Conservation (phyloP, 345 rosid genomes). For the Laguncularia racemosa region DNA sequence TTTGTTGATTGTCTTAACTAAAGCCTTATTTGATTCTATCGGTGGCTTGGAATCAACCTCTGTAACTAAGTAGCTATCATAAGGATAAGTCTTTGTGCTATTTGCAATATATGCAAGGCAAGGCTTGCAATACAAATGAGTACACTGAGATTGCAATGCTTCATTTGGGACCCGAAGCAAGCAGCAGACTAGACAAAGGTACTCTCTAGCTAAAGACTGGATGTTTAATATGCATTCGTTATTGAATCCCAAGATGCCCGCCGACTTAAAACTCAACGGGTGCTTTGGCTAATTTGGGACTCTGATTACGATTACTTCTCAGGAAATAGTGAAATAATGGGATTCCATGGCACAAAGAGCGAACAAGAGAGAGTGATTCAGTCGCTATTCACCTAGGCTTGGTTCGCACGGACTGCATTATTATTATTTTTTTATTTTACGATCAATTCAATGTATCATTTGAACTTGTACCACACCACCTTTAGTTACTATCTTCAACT, state of each 20-base stretch:
- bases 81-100: slow-evolving; percentile 72
- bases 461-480: too few relatives aligned
- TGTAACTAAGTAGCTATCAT: slow-evolving; percentile 72
- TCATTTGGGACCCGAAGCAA: slow-evolving; percentile 70
- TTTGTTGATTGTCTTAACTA: slow-evolving; percentile 64
- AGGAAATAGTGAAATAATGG: too few relatives aligned
- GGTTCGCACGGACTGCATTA: too few relatives aligned
- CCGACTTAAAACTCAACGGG: background rate
- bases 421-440: too few relatives aligned
- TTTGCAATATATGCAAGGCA: slow-evolving; percentile 51
- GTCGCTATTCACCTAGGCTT: too few relatives aligned
- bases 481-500: too few relatives aligned
- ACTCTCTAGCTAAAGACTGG: slow-evolving; percentile 65
- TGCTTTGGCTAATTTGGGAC: too few relatives aligned
- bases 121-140: slow-evolving; percentile 74
- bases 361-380: too few relatives aligned
- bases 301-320: too few relatives aligned
- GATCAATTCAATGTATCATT: too few relatives aligned
- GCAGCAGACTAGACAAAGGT: slow-evolving; percentile 75
- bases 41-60: slow-evolving; percentile 84
- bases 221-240: slow-evolving; percentile 63
- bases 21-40: slow-evolving; percentile 44
- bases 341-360: too few relatives aligned
- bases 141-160: slow-evolving; percentile 77
- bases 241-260: slow-evolving; percentile 64